Evolutionary conservation across 1,139 yeast genomes (phyloP).

Genomic region (Debaryomyces nepalensis): DNA sequence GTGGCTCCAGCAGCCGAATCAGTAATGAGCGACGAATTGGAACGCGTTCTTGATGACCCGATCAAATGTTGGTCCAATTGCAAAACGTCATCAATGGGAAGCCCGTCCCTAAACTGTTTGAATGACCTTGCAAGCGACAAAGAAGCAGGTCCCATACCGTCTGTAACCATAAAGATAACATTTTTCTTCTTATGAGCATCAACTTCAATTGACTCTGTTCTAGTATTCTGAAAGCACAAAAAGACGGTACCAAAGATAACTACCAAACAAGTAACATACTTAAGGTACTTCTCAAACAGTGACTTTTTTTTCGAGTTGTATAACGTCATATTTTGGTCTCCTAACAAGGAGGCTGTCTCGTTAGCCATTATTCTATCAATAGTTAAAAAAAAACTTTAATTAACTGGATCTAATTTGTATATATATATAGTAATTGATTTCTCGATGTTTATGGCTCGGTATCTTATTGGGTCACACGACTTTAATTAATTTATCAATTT

Average conservation of each 20-base stretch:
- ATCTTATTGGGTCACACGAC: conserved; percentile 2
- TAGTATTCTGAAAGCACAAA: not conserved
- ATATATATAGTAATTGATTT: not conserved
- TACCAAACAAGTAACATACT: conserved; percentile 3
- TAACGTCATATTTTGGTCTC: conserved; percentile 5
- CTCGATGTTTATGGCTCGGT: not conserved
- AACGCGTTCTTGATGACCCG: conserved; percentile 80
- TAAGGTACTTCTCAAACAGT: conserved; percentile 3
- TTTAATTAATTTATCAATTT: not conserved
- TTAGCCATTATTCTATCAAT: conserved; percentile 6
- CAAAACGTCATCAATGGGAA: conserved; percentile 57
- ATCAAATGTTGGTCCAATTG: conserved; percentile 66
- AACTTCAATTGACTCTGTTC: not conserved
- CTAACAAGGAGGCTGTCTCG: conserved; percentile 10
- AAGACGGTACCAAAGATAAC: conserved; percentile 6
- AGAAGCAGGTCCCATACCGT: conserved; percentile 92
- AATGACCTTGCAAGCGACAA: conserved; percentile 74
- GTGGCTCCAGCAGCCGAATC: conserved; percentile 97
- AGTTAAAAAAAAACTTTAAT: too few species aligned
- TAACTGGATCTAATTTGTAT: not conserved
- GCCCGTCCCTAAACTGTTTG: conserved; percentile 58
- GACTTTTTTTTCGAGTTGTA: conserved; percentile 11
- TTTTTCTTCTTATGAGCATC: conserved; percentile 46
- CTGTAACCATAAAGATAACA: conserved; percentile 84
- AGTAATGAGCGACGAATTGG: conserved; percentile 72